Base-by-base conservation (phyloP, 75 land plant genomes). In the Azolla pinnata region DNA sequence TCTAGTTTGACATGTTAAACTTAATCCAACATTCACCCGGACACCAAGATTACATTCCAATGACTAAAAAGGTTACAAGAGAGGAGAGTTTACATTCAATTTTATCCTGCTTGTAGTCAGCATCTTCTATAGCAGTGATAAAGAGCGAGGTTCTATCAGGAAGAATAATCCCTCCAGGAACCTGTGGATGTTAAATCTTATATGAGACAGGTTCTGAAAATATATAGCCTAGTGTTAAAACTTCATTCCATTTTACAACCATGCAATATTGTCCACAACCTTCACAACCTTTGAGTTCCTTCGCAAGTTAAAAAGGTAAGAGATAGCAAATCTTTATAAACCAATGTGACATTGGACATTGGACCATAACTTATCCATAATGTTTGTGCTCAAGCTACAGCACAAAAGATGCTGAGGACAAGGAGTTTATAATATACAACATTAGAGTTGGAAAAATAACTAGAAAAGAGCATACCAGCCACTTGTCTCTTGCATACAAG, bases 401-500 rank as follows among this genome's bases (percentile, higher is more conserved):
- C n/a, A n/a, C n/a, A n/a, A n/a, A n/a, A n/a, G n/a, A n/a, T n/a
- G n/a, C n/a, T n/a, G n/a, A n/a, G n/a, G n/a, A n/a, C n/a, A n/a
- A n/a, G n/a, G n/a, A n/a, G n/a, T n/a, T n/a, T n/a, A n/a, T n/a
- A n/a, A n/a, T n/a, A n/a, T n/a, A n/a, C n/a, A n/a, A n/a, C n/a
- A n/a, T n/a, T n/a, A n/a, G n/a, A n/a, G n/a, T n/a, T n/a, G n/a
- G n/a, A n/a, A n/a, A n/a, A n/a, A n/a, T n/a, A n/a, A n/a, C n/a
- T n/a, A n/a, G n/a, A 33, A 20, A 4, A 47, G 31, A 54, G 72
- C 97, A 79, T 80, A 91, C 98, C 61, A 93, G 90, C 98, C 98
- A 93, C 60, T 93, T 93, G 64, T 93, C 90, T 47, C 98, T 97
- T 10, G 98, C 98, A 83, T 89, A 83, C 0, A 93, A 68, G 25